Evolutionary conservation across 768 basidiomycete genomes (phyloP).

Genomic region (Auricularia sp.): DNA sequence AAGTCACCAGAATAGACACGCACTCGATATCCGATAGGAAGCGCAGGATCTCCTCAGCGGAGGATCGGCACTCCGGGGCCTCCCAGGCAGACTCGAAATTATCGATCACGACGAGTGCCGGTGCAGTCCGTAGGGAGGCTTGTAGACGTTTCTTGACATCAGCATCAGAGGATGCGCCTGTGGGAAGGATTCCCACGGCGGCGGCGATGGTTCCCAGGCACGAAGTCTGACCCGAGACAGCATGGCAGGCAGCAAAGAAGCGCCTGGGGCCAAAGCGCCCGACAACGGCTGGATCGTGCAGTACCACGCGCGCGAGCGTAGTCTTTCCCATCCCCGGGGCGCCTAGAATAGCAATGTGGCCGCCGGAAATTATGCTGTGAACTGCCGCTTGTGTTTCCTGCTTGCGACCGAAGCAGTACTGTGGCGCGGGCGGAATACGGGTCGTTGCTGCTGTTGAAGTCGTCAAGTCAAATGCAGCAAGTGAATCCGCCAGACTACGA

Average conservation of each 20-base stretch:
- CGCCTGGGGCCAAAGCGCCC: neutral
- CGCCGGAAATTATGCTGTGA: neutral
- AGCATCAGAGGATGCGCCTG: neutral
- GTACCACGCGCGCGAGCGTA: neutral
- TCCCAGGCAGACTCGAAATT: conserved; percentile 18
- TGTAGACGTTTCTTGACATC: neutral
- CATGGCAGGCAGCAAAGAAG: neutral
- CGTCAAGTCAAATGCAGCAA: no score
- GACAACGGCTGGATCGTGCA: neutral
- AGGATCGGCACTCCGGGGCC: conserved; percentile 7
- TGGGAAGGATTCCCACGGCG: neutral
- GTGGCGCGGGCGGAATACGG: neutral
- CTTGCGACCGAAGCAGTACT: neutral
- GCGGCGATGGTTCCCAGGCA: neutral
- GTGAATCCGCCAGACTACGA: no score
- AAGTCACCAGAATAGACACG: conserved; percentile 13
- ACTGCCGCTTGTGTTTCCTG: neutral
- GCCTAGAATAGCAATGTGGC: neutral
- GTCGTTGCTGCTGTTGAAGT: no score
- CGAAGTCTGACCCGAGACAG: neutral
- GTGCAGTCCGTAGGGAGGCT: neutral
- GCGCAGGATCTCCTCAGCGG: conserved; percentile 12
- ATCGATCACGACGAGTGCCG: conserved; percentile 11
- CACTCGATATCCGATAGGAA: conserved; percentile 8
- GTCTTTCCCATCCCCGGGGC: neutral